Conservation (phyloP, 441 rosid species). For the Daphne laureola region DNA sequence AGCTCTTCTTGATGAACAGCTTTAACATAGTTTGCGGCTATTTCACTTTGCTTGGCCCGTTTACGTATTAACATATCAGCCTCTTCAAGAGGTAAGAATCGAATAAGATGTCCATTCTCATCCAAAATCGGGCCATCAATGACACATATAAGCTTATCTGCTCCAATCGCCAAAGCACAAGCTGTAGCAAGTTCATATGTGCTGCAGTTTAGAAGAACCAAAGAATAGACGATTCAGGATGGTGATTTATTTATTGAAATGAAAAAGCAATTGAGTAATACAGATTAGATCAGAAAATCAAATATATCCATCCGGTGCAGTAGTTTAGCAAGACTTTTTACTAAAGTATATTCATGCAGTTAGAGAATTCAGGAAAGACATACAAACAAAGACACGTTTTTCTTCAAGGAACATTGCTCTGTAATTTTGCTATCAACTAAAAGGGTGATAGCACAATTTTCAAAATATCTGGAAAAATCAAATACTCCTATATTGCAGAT, state of each 20-base stretch:
- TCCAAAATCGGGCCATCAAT: conserved; percentile 90
- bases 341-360: background rate
- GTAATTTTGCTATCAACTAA: too few relatives aligned
- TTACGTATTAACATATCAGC: conserved; percentile 79
- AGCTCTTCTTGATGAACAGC: conserved; percentile 66
- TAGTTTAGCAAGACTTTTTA: too few relatives aligned
- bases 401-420: too few relatives aligned
- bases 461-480: too few relatives aligned
- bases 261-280: too few relatives aligned
- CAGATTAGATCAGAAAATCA: too few relatives aligned
- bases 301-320: too few relatives aligned
- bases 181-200: conserved; percentile 97
- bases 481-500: too few relatives aligned
- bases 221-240: conserved; percentile 2
- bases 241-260: too few relatives aligned
- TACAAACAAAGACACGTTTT: background rate
- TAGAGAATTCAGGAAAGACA: background rate
- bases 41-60: conserved; percentile 85
- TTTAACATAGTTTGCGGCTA: conserved; percentile 82
- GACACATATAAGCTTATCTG: conserved; percentile 88
- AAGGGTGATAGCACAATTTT: too few relatives aligned
- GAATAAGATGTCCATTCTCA: conserved; percentile 71
- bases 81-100: conserved; percentile 81
- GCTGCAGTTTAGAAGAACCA: conserved; percentile 38
- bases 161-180: conserved; percentile 90